Evolutionary conservation across 805 yeast species (phyloP), one percentile per base, ranked within the genome.

Genomic region (Candida coquimbonensis): DNA sequence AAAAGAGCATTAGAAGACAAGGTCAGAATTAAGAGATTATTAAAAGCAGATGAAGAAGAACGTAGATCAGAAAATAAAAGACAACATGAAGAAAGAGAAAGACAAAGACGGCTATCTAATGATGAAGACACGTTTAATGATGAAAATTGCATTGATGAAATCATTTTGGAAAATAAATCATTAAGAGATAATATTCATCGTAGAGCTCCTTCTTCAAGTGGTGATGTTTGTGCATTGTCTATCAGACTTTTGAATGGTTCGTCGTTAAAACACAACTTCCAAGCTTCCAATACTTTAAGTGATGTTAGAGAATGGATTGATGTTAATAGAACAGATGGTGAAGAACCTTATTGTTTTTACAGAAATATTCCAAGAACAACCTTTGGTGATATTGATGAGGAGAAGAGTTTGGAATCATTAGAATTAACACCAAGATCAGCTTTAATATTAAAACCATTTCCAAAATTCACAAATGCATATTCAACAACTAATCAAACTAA

Each of bases 341-440:
- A 65, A 32, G 62, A 66, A 1, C 71, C 79, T 44, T 72, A 65
- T 49, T 60, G 63, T 12, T 72, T 72, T 53, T 79, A 76, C 52
- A 68, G 77, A 51, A 69, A 67, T 38, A 68, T 78, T 39, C 90
- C 87, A 19, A 74, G 85, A 47, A 71, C 77, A 6, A 75, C 83
- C 0, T 88, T 83, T 49, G 66, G 80, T 2, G 74, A 72, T 5
- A 74, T 78, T 0, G 84, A 83, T 42, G 91, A 88, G 53, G 70
- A 72, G 46, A 64, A 65, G 48, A 64, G 79, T 3, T 66, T 89
- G 35, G 60, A 59, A 25, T 73, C 69, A 4, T 66, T 89, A 45
- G 80, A 78, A 21, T 66, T 89, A 43, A 72, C 77, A 14, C 90
- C 91, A 3, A 70, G 95, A 47, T 81, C 95, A 11, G 87, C 84